A percentile compares a stretch with the other conserved stretches of the same genome.
Evolutionary conservation across 1,284 basidiomycete species (phyloP).

Genomic region (Melampsora americana): DNA sequence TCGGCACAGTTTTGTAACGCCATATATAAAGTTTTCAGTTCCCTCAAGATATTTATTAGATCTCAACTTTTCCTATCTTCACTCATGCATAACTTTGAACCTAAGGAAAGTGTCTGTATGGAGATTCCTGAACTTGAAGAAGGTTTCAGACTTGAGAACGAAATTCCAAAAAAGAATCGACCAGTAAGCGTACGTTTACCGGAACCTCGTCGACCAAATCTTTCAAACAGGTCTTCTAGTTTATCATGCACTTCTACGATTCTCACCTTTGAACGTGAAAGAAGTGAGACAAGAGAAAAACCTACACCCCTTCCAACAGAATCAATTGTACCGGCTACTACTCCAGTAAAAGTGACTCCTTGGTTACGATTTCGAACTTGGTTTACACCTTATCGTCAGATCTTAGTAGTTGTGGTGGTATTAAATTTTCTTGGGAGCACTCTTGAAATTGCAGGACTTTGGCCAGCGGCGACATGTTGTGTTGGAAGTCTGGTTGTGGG

Average conservation of each 20-base stretch:
- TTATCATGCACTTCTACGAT: constrained; percentile 2
- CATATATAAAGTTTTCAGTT: too few species aligned
- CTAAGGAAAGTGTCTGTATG: background rate
- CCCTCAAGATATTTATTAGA: background rate
- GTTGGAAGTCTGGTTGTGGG: constrained; percentile 58
- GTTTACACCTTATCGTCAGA: constrained; percentile 32
- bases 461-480: constrained; percentile 7
- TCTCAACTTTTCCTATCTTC: background rate
- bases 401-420: constrained; percentile 7
- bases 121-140: background rate
- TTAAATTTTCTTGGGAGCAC: constrained; percentile 8
- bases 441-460: constrained; percentile 2
- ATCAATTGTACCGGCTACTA: background rate
- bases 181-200: background rate
- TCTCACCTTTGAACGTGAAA: background rate
- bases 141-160: background rate
- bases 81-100: background rate
- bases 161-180: background rate
- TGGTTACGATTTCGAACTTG: constrained; percentile 16
- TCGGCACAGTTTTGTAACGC: too few species aligned
- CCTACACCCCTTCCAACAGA: background rate
- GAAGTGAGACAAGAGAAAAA: background rate
- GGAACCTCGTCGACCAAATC: background rate
- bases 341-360: background rate
- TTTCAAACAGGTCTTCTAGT: background rate